Conservation (phyloP, 2,329 filamentous ascomycete species). For the Metarhizium rileyi region DNA sequence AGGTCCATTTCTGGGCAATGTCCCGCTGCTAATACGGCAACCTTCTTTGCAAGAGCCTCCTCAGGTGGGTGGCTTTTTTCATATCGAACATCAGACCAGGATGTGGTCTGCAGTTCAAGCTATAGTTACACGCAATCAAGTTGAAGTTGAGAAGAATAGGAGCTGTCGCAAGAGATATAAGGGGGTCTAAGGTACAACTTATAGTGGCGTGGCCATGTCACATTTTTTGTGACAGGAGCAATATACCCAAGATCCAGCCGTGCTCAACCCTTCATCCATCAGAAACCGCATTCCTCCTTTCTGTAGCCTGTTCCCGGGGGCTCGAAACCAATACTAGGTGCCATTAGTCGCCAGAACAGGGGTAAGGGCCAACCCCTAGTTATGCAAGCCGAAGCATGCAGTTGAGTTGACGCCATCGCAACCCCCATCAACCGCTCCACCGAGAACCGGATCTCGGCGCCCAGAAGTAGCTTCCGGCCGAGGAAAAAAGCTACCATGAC, state of each 20-base stretch:
- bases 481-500: background rate
- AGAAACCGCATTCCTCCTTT: conserved; percentile 32
- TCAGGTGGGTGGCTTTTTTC: conserved; percentile 34
- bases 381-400: conserved; percentile 33
- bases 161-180: too few relatives aligned
- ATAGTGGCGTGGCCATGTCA: too few relatives aligned
- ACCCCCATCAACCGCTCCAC: background rate
- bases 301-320: conserved; percentile 23
- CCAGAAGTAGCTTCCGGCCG: conserved; percentile 2
- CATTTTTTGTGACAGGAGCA: too few relatives aligned
- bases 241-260: too few relatives aligned
- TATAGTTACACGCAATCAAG: conserved; percentile 9
- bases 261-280: conserved; percentile 36
- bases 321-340: conserved; percentile 19
- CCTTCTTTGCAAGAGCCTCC: conserved; percentile 18
- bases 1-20: too few relatives aligned
- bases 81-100: conserved; percentile 37
- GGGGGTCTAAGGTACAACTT: too few relatives aligned
- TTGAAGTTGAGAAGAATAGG: too few relatives aligned
- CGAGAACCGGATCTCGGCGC: background rate
- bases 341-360: background rate
- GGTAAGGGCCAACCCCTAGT: too few relatives aligned
- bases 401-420: conserved; percentile 32
- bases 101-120: conserved; percentile 20
- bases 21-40: background rate